phyloP scores from a whole-genome alignment of 768 basidiomycete species.

The Amanita thiersii region DNA sequence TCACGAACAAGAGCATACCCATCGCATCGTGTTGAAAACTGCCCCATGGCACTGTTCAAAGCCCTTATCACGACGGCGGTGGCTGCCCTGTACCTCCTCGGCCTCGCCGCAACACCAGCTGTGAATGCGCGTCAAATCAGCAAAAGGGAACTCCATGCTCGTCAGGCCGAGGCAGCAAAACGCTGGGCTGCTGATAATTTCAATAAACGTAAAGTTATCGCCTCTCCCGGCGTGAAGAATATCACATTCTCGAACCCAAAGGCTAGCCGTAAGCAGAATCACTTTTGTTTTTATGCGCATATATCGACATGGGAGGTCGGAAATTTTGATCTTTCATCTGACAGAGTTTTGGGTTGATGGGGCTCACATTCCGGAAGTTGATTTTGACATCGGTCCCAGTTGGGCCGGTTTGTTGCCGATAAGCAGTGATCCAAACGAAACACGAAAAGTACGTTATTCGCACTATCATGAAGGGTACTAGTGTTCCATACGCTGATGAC shows the following conservation, averaged over 20 bases:
- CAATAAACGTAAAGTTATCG: neutral
- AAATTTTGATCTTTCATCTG: neutral
- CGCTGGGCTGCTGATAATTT: slow-evolving; percentile 20
- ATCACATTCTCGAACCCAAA: slow-evolving; percentile 65
- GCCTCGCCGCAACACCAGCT: too few relatives aligned
- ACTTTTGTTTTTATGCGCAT: neutral
- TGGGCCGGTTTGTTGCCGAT: slow-evolving; percentile 74
- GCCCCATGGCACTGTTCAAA: slow-evolving; percentile 2
- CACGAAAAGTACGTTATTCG: slow-evolving; percentile 48
- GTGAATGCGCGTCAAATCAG: slow-evolving; percentile 16
- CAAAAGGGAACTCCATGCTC: slow-evolving; percentile 35
- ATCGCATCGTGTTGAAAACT: too few relatives aligned
- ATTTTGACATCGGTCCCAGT: slow-evolving; percentile 69
- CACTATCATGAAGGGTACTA: neutral
- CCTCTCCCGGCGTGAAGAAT: slow-evolving; percentile 30
- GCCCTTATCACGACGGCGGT: neutral
- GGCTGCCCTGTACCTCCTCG: neutral
- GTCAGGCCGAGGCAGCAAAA: slow-evolving; percentile 41
- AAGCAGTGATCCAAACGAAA: slow-evolving; percentile 49
- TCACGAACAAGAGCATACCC: too few relatives aligned
- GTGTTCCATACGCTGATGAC: neutral
- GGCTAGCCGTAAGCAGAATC: slow-evolving; percentile 43
- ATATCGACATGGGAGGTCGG: neutral
- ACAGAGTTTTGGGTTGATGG: slow-evolving; percentile 69
- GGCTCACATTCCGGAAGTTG: slow-evolving; percentile 52